phyloP scores from a whole-genome alignment of 768 basidiomycete species.

The Omphalotus guepiniiformis region DNA sequence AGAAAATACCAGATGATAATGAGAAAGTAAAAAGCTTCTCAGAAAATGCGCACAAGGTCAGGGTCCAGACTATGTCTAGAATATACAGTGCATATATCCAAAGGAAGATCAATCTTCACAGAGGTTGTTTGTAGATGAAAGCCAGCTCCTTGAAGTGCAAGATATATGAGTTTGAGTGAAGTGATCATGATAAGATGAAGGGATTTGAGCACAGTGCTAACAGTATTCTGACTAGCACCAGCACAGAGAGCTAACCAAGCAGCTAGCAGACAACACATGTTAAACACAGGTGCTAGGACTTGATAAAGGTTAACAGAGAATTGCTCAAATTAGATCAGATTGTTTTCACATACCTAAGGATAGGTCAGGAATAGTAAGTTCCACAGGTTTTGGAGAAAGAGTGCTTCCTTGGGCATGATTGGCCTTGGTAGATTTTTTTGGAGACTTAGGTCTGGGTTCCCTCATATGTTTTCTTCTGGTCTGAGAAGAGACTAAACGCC shows the following conservation, averaged over 20 bases:
- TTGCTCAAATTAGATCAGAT: no score
- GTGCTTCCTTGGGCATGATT: no score
- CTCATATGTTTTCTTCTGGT: no score
- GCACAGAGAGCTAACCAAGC: slow-evolving; percentile 8
- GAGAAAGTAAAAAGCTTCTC: slow-evolving; percentile 9
- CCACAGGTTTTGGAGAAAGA: no score
- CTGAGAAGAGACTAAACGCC: no score
- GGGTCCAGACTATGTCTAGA: slow-evolving; percentile 2
- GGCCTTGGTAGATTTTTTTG: no score
- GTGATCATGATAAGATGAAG: slow-evolving; percentile 8
- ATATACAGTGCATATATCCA: slow-evolving; percentile 7
- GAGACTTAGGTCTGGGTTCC: no score
- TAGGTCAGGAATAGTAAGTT: no score
- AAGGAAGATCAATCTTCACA: neutral
- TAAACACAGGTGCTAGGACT: neutral
- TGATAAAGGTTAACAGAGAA: neutral
- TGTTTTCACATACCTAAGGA: no score
- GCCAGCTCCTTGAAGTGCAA: neutral
- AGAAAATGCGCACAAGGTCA: slow-evolving; percentile 6
- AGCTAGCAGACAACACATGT: slow-evolving; percentile 9
- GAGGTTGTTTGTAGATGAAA: neutral
- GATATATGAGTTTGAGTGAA: slow-evolving; percentile 1
- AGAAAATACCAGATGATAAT: slow-evolving; percentile 21
- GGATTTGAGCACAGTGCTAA: slow-evolving; percentile 4
- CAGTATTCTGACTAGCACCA: slow-evolving; percentile 5